Evolutionary conservation across 169 alveolate species (phyloP).

Genomic region (Plasmodium yoelii): DNA sequence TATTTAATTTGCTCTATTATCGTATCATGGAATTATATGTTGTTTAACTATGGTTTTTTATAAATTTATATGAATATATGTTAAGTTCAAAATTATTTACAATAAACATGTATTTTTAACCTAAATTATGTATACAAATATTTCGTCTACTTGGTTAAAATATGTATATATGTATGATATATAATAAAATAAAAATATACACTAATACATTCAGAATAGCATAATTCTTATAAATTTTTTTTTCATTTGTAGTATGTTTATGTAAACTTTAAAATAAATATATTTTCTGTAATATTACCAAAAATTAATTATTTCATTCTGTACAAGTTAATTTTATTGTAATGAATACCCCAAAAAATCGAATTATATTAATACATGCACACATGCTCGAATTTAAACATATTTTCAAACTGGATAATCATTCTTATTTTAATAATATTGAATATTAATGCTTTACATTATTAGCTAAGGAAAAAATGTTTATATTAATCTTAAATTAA

Average conservation of each 20-base stretch:
- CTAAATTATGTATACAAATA: too few relatives aligned
- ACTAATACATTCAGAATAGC: too few relatives aligned
- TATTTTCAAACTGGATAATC: background rate
- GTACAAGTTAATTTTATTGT: background rate
- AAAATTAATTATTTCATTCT: background rate
- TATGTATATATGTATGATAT: too few relatives aligned
- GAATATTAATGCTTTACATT: background rate
- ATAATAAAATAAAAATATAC: too few relatives aligned
- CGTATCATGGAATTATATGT: too few relatives aligned
- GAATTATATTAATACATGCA: background rate
- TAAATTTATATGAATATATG: too few relatives aligned
- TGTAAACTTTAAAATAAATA: background rate
- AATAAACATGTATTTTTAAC: too few relatives aligned
- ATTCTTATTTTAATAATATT: background rate
- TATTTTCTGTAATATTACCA: background rate
- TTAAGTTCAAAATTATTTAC: too few relatives aligned
- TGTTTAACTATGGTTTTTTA: too few relatives aligned
- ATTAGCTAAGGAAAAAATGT: background rate
- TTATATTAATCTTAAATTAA: constrained; percentile 1
- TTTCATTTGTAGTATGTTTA: background rate
- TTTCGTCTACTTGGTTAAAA: too few relatives aligned
- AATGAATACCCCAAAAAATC: background rate
- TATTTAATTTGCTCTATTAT: too few relatives aligned
- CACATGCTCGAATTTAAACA: constrained; percentile 5
- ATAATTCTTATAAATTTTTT: background rate